Percentiles rank a stretch among this genome's conserved stretches.
phyloP scores from a whole-genome alignment of 2,329 filamentous ascomycete genomes.

The Fonsecaea monophora region DNA sequence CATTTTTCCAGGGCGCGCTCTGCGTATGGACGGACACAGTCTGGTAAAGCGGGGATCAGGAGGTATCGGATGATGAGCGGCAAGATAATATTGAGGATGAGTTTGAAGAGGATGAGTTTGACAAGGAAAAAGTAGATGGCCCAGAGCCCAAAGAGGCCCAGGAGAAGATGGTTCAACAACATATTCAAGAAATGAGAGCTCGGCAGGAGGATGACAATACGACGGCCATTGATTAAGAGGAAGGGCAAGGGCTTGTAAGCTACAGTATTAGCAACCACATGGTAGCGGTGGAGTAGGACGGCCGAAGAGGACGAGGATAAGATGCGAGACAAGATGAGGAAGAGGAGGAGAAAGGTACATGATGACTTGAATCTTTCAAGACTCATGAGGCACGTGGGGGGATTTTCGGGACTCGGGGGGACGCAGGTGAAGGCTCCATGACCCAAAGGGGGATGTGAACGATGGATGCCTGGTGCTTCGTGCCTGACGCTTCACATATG shows the following conservation, averaged over 20 bases:
- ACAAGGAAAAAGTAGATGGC: conserved; percentile 16
- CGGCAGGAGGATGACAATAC: conserved; percentile 6
- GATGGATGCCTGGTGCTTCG: conserved; percentile 1
- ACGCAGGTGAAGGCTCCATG: background rate
- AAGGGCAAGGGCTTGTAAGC: conserved; percentile 13
- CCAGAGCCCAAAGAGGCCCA: conserved; percentile 8
- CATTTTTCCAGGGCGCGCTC: conserved; percentile 4
- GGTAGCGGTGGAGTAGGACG: conserved; percentile 8
- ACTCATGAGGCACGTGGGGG: conserved; percentile 5
- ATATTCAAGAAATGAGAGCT: conserved; percentile 12
- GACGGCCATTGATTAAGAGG: conserved; percentile 9
- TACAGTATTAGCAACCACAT: conserved; percentile 10
- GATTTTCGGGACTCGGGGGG: background rate
- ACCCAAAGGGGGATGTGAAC: background rate
- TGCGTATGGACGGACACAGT: background rate
- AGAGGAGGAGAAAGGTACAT: background rate
- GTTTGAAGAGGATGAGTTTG: conserved; percentile 13
- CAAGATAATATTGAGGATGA: conserved; percentile 14
- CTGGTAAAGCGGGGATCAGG: conserved; percentile 5
- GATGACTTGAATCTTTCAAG: conserved; percentile 6
- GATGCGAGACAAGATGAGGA: background rate
- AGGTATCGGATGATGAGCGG: conserved; percentile 13
- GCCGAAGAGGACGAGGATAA: conserved; percentile 14
- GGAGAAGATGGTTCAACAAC: conserved; percentile 1
- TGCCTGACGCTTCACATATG: background rate